Evolutionary conservation across 2,329 filamentous ascomycete genomes (phyloP), one percentile per base, ranked within the genome.

Genomic region (Curvularia sp.): DNA sequence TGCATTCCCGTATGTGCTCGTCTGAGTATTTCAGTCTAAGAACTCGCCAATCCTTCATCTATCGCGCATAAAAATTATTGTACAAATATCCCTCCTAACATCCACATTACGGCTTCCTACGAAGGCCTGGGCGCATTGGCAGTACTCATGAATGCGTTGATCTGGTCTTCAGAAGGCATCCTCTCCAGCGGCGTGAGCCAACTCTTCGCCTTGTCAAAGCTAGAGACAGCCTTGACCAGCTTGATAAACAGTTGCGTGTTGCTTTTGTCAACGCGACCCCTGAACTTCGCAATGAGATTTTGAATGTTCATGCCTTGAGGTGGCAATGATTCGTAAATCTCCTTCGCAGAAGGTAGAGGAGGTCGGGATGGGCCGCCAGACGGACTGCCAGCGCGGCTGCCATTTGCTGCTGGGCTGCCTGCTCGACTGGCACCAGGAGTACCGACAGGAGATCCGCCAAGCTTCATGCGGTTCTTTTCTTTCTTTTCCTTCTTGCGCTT

Each of bases 391-490:
- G 73, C 71, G 24, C 72, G 64, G 51, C 72, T 74, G 41, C 69
- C 71, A 42, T 71, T 73, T 43, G 64, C 73, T 30, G 68, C 76
- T 80, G 68, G 86, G 48, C 75, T 77, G 22, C 72, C 74, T 50
- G 75, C 75, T 30, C 76, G 89, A 69, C 88, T 91, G 30, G 84
- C 83, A 51, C 86, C 84, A 60, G 88, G 82, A 8, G 87, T 90
- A 15, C 81, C 86, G 7, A 79, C 79, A 5, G 87, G 86, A 5
- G 86, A 86, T 18, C 80, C 82, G 28, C 80, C 78, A 52, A 81
- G 77, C 57, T 81, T 86, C 66, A 86, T 74, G 66, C 82, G 85
- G 75, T 84, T 85, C 57, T 81, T 88, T 67, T 82, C 84, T 73
- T 85, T 85, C 55, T 80, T 88, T 26, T 65, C 53, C 76, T 84